Percentiles rank a stretch among this genome's conserved stretches.
These are phyloP conservation scores for Dimargaris cristalligena DNA, from an alignment of 192 early-diverging fungal genomes.

Conservation along the genomic window DNA sequence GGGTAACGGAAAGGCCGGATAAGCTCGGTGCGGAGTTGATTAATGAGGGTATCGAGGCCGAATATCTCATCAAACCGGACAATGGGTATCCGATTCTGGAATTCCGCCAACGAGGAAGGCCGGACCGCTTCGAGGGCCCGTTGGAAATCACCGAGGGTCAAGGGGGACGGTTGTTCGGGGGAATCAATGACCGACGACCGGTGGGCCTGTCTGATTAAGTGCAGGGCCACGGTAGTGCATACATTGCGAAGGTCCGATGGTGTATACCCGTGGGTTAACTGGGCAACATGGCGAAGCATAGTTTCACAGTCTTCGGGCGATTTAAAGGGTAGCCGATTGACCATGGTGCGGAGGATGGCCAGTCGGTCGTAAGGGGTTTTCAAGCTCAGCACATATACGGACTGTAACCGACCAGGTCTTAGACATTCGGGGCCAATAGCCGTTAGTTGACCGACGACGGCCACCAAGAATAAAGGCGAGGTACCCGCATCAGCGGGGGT, in stretches of 20 bases:
- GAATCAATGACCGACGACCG: conserved; percentile 17
- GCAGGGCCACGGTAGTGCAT: conserved; percentile 31
- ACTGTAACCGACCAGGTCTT: not conserved
- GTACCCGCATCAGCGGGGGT: too few relatives aligned
- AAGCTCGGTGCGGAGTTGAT: conserved; percentile 36
- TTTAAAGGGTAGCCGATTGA: conserved; percentile 21
- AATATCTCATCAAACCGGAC: conserved; percentile 53
- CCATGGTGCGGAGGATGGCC: not conserved
- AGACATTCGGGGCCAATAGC: not conserved
- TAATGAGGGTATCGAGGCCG: conserved; percentile 52
- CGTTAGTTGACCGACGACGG: not conserved
- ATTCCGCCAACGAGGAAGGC: conserved; percentile 38
- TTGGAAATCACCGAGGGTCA: conserved; percentile 22
- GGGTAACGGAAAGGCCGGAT: conserved; percentile 38
- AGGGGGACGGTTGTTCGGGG: conserved; percentile 8
- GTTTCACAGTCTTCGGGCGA: conserved; percentile 11
- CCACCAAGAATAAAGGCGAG: not conserved
- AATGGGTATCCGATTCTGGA: conserved; percentile 31
- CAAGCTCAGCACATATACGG: not conserved
- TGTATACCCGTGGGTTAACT: conserved; percentile 58
- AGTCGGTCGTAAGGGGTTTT: not conserved
- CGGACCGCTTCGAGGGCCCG: conserved; percentile 22
- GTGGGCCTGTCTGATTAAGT: conserved; percentile 22
- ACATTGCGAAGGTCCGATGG: conserved; percentile 61
- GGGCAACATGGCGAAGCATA: conserved; percentile 28